Evolutionary conservation across 2,329 filamentous ascomycete species (phyloP), one percentile per base, ranked within the genome.

Genomic region (Periconia sp.): DNA sequence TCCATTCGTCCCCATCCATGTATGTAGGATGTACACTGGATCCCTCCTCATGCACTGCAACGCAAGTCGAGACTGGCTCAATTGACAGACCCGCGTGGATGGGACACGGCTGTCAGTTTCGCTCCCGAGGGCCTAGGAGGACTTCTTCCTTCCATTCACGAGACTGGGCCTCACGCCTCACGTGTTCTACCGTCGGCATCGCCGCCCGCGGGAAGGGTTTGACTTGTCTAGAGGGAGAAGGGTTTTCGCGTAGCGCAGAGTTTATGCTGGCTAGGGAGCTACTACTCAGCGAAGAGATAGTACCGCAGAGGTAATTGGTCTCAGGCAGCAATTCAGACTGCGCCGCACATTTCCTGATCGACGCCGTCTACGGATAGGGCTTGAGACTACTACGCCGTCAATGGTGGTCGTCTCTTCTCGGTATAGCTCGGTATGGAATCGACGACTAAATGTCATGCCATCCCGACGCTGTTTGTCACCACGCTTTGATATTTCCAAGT

Each of bases 51-150:
- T 17, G 41, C 41, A 42, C 17, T 20, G 19, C 41, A 11, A 42
- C 41, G 41, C 41, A 23, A 44, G 23, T 44, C 23, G 42, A 19
- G 42, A 15, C 23, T 67, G 68, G 66, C 66, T 66, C 52, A 50
- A 66, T 54, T 66, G 66, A 64, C 65, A 70, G 64, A 61, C 66
- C 68, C 64, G 56, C 62, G 50, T 50, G 44, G 55, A 46, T 63
- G 65, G 69, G 63, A 59, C 64, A 65, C 64, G 61, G 65, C 58
- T 66, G 68, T 65, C 65, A 70, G 60, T 69, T 53, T 58, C 54
- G 60, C 61, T 57, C 60, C 60, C 60, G 65, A 57, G 61, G 56
- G 15, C 59, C 57, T 49, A 62, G 50, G 49, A 60, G 56, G 45
- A 27, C 23, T 27, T 27, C 5, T 11, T 37, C 31, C 31, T 8